Evolutionary conservation across 176 grass and related monocot genomes (phyloP), one percentile per base, ranked within the genome.

Genomic region (Cocos nucifera): DNA sequence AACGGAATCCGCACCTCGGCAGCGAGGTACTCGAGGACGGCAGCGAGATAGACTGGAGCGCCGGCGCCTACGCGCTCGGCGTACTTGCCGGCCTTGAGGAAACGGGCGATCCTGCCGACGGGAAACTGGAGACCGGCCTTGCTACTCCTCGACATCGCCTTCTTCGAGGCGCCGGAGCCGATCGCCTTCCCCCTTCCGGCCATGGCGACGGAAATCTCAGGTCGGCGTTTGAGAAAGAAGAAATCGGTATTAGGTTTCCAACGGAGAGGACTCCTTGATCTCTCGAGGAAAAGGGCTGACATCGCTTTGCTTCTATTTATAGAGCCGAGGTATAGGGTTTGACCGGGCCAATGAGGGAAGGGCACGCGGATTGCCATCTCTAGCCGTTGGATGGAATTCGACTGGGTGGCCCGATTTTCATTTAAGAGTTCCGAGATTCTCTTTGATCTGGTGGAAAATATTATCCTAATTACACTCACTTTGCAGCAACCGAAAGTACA

Each of bases 131-230:
- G 70, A 2, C 70, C 70, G 1, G 70, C 70, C 58, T 73, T 73
- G 58, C 50, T 73, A 19, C 70, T 73, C 58, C 70, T 73, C 58
- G 70, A 73, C 3, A 17, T 63, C n/a, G 58, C 49, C 70, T 73
- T 73, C 70, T 73, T 73, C 19, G 70, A 19, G 4, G 66, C 27
- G 5, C 53, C 53, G n/a, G 66, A 56, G 20, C 66, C 66, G 28
- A 69, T 69, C 7, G 66, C 53, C 29, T 69, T 69, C 14, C 66
- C 66, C 22, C 66, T 69, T 39, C 91, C 86, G 12, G 91, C 91
- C 91, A 95, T 95, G 72, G 67, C 61, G 26, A 30, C 6, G 23
- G 17, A 61, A 23, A 32, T 44, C 35, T 44, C 2, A 6, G 26
- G 10, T 28, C 19, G 5, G 4, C 5, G 28, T 44, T 5, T 3